Evolutionary conservation across 208 protist genomes (phyloP).

Genomic region (Leishmania arabica): DNA sequence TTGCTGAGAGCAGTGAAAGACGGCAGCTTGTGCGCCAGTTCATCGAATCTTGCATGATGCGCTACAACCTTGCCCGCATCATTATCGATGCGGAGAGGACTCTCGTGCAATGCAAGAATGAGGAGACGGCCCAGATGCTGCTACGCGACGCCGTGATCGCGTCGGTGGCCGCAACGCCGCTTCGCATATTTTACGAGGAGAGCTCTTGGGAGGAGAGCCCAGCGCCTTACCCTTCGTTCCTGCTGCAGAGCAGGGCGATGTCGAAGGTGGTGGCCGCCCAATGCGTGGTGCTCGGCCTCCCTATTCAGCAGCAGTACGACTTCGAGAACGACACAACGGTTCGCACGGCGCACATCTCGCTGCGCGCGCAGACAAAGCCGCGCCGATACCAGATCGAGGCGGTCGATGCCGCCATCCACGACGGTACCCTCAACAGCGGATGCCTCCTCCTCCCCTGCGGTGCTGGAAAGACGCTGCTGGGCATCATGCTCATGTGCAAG

Average conservation of each 20-base stretch:
- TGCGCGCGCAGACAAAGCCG: slow-evolving; percentile 77
- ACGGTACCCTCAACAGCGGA: slow-evolving; percentile 86
- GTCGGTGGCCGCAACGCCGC: slow-evolving; percentile 43
- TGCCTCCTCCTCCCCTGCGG: slow-evolving; percentile 99
- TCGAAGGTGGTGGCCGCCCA: slow-evolving; percentile 68
- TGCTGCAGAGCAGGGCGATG: slow-evolving; percentile 60
- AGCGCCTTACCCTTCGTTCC: slow-evolving; percentile 38
- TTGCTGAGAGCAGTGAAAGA: slow-evolving; percentile 17
- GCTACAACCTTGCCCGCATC: slow-evolving; percentile 81
- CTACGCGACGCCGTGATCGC: slow-evolving; percentile 57
- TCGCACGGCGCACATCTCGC: slow-evolving; percentile 57
- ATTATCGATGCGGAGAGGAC: slow-evolving; percentile 65
- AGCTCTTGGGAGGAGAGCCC: slow-evolving; percentile 30
- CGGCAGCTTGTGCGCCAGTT: slow-evolving; percentile 46
- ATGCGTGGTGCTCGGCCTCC: slow-evolving; percentile 74
- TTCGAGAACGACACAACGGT: slow-evolving; percentile 73
- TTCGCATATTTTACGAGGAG: slow-evolving; percentile 32
- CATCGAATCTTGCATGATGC: slow-evolving; percentile 70
- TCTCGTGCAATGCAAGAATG: slow-evolving; percentile 67
- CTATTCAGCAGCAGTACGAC: slow-evolving; percentile 87
- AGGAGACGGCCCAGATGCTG: slow-evolving; percentile 53
- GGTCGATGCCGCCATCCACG: slow-evolving; percentile 62
- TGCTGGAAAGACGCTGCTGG: slow-evolving; percentile 99
- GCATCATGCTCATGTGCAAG: slow-evolving; percentile 96
- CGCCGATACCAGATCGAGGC: slow-evolving; percentile 86